phyloP scores from a whole-genome alignment of 1,284 basidiomycete species.

The Exsudoporus floridanus region DNA sequence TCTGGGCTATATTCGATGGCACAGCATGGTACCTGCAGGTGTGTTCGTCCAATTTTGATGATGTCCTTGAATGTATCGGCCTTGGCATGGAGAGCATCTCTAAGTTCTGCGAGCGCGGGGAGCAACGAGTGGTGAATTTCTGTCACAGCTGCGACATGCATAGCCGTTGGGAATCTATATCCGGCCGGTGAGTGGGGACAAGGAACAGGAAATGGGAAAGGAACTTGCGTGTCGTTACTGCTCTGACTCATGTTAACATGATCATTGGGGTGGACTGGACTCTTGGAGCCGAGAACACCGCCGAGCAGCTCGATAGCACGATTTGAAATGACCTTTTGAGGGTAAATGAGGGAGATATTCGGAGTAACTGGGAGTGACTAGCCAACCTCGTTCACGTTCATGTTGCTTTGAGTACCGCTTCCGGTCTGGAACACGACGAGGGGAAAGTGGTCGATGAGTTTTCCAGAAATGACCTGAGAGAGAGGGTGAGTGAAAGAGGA shows the following conservation, averaged over 20 bases:
- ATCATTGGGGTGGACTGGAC: slow-evolving; percentile 98
- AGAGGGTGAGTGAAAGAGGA: slow-evolving; percentile 5
- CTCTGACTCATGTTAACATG: slow-evolving; percentile 99
- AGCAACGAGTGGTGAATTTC: slow-evolving; percentile 83
- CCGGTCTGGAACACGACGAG: slow-evolving; percentile 99
- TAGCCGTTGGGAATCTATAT: slow-evolving; percentile 94
- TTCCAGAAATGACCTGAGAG: slow-evolving; percentile 87
- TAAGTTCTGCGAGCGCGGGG: slow-evolving; percentile 84
- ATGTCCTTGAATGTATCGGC: slow-evolving; percentile 82
- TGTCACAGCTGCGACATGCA: slow-evolving; percentile 96
- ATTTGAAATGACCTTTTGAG: slow-evolving; percentile 88
- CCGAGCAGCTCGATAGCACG: slow-evolving; percentile 97
- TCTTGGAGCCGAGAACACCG: slow-evolving; percentile 94
- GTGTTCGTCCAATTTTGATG: slow-evolving; percentile 99
- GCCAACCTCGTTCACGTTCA: slow-evolving; percentile 95
- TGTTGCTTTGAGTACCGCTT: slow-evolving; percentile 98
- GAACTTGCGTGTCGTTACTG: slow-evolving; percentile 90
- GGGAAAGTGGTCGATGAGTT: slow-evolving; percentile 94
- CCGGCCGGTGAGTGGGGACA: not conserved
- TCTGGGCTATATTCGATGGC: not conserved
- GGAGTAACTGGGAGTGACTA: not conserved
- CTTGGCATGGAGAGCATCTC: slow-evolving; percentile 83
- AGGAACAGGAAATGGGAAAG: not conserved
- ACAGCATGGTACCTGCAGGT: slow-evolving; percentile 66
- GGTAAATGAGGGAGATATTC: not conserved